Base-by-base conservation (phyloP, 768 basidiomycete genomes). In the Lenzites betulinus region DNA sequence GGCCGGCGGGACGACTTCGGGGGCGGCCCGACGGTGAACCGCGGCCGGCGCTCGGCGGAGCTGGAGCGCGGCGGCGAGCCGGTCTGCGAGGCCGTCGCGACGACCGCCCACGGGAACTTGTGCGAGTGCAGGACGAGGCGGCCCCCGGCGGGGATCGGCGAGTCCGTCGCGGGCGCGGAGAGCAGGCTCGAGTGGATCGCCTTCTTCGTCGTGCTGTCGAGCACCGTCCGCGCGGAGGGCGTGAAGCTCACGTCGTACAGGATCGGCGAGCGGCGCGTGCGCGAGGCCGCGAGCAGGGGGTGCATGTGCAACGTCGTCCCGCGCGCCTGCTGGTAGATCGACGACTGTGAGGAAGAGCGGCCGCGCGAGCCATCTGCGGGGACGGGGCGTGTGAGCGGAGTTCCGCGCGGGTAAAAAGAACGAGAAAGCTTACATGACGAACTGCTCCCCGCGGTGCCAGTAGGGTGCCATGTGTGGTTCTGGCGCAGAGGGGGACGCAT, bases 131-230 rank as follows among this genome's bases (percentile, higher is more conserved):
- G 76, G 12, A 84, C 75, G 33, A 88, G 76, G 22, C 76, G 77
- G 1, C 79, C 72, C 49, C 76, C 73, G n/a, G 74, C 70, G 3
- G 74, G 70, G 0, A 75, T 82, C 2, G 83, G 80, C 0, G 87
- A 87, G 58, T 86, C 83, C 2, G 87, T 89, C 16, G 87, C 85
- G 7, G 87, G 84, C 66, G 87, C 83, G 1, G 79, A 71, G 44
- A 89, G 80, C 0, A 82, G 85, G 61, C 80, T 80, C 4, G 77
- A 67, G 13, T 85, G 83, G 38, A 89, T 81, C 2, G 87, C 74
- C 2, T 75, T 73, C 60, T 79, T 81, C 3, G 83, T 84, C 12
- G 75, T 78, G 9, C 80, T 79, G 63, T 87, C 85, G 22, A 86
- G 74, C 43, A 88, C 77, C 20, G 82, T 83, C 36, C 79, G 78